Base-by-base conservation (phyloP, 768 basidiomycete genomes). In the Naganishia randhawae region DNA sequence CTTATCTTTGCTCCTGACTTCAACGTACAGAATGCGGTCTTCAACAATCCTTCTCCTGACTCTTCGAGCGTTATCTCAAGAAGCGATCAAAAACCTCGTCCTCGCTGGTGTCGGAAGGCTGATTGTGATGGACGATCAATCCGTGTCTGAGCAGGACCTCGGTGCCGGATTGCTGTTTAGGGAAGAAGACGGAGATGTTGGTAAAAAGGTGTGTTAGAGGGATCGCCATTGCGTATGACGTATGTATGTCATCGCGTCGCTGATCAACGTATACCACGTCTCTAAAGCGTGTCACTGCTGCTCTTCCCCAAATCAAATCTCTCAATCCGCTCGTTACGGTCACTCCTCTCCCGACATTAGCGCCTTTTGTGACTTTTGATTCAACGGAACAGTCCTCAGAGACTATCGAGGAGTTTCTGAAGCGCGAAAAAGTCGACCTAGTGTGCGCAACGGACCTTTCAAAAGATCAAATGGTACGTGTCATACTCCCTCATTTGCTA, bases 31-130 rank as follows among this genome's bases (percentile, higher is more conserved):
- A 78, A 96, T 95, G 92, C 86, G 92, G 73, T 92, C 90, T 78
- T 92, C 92, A 25, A 90, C 92, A 2, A 90, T 97, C 73, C 82
- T 95, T 29, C 84, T 97, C 39, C 82, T 93, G 22, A 86, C 85
- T 41, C 83, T 96, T 48, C 85, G 85, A 50, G 91, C 92, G 3
- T 85, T 89, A 42, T 92, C 96, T 45, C 92, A 92, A 8, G 96
- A 99, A 78, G 86, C 88, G 17, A 89, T 97, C 80, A 99, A 98
- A 82, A 99, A 99, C 77, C 89, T 99, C 76, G 95, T 98, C 19
- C 85, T 99, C 53, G 91, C 96, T 11, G 96, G 96, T 45, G 91
- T 99, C 66, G 96, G 96, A 29, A 88, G 86, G 77, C 81, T 99
- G 69, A 83, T 96, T 69, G 84, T 98, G 45, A 84, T 91, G 72